Percentiles rank a stretch among this genome's conserved stretches.
Evolutionary conservation across 495 filamentous ascomycete species (phyloP).

Genomic region (Jackrogersella multiformis): DNA sequence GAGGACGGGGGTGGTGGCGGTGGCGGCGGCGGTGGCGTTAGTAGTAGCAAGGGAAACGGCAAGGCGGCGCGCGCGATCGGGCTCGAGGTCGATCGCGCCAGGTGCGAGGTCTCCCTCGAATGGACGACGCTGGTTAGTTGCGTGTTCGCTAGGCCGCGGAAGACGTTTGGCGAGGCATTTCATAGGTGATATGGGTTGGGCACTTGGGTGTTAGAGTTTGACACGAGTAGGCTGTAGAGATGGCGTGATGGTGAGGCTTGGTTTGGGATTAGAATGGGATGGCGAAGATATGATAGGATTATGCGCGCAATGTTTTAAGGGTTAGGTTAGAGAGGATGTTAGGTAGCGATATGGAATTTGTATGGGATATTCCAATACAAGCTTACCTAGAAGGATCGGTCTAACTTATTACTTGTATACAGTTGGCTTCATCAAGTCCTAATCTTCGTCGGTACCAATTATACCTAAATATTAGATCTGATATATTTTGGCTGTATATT

Average conservation of each 20-base stretch:
- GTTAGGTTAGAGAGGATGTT: background rate
- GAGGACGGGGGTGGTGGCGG: background rate
- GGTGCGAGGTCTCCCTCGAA: slow-evolving; percentile 28
- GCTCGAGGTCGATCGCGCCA: slow-evolving; percentile 27
- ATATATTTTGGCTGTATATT: background rate
- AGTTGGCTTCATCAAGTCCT: background rate
- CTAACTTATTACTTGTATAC: background rate
- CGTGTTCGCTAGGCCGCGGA: slow-evolving; percentile 20
- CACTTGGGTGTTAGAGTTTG: background rate
- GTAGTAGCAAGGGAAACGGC: background rate
- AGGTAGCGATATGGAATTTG: background rate
- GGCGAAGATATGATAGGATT: background rate
- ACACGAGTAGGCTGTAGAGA: background rate
- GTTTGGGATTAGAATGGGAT: slow-evolving; percentile 1
- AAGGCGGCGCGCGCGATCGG: slow-evolving; percentile 12
- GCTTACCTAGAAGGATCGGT: too few relatives aligned
- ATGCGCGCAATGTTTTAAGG: background rate
- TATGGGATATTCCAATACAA: background rate
- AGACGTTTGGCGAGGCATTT: slow-evolving; percentile 7
- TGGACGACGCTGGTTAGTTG: slow-evolving; percentile 26
- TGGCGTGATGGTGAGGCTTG: background rate
- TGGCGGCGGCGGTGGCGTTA: background rate
- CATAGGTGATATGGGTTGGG: background rate
- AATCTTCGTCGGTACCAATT: background rate
- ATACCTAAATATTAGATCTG: too few relatives aligned